Evolutionary conservation across 2,329 filamentous ascomycete species (phyloP).

Genomic region (Aspergillus fumigatiaffinis): DNA sequence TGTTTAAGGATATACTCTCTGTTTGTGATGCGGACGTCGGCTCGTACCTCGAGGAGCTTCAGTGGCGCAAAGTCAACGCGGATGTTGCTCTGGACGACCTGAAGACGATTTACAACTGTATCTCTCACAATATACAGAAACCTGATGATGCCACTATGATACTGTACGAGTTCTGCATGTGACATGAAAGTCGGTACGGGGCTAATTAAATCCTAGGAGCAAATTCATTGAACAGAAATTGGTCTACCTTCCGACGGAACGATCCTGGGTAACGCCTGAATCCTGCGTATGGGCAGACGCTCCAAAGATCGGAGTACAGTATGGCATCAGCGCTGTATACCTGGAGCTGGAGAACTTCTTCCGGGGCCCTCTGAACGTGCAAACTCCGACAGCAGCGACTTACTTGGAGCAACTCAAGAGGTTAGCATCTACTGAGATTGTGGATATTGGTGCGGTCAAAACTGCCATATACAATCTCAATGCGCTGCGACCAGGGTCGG

Average conservation of each 20-base stretch:
- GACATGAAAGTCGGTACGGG: no score
- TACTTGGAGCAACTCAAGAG: conserved; percentile 1
- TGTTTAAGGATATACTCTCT: conserved; percentile 1
- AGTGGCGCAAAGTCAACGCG: background rate
- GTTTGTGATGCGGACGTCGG: conserved; percentile 1
- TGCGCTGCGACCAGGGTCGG: no score
- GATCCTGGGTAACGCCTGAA: background rate
- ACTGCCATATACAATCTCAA: no score
- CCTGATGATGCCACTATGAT: no score
- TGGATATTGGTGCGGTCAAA: background rate
- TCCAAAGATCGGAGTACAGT: background rate
- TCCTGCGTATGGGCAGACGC: conserved; percentile 1
- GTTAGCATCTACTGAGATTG: background rate
- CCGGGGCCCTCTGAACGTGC: background rate
- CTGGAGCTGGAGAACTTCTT: conserved; percentile 2
- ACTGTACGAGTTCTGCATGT: no score
- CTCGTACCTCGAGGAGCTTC: background rate
- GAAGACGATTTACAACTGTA: no score
- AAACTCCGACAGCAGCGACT: background rate
- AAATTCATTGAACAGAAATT: background rate
- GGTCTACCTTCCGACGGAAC: background rate
- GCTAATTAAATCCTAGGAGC: no score
- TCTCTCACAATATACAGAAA: no score
- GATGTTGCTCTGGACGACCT: no score
- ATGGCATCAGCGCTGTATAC: background rate